Conservation (phyloP, 108 stramenopile genomes). For the Bacterosira constricta region DNA sequence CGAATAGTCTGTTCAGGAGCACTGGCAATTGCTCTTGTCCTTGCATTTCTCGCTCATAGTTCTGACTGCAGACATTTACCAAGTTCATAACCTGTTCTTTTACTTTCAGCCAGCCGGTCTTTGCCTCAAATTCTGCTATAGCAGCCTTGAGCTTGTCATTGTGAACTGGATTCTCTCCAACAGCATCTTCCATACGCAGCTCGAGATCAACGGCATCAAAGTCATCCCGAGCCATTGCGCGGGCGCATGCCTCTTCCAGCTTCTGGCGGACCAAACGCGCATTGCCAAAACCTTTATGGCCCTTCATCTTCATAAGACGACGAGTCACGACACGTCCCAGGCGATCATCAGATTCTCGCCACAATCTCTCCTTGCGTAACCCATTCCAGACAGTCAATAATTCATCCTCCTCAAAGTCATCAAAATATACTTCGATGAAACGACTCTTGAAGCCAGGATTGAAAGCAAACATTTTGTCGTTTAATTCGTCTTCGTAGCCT, state of each 20-base stretch:
- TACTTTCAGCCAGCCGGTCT: constrained; percentile 47
- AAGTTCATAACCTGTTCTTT: constrained; percentile 42
- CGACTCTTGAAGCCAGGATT: constrained; percentile 50
- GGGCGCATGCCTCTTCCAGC: constrained; percentile 32
- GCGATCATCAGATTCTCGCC: constrained; percentile 26
- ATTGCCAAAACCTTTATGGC: constrained; percentile 61
- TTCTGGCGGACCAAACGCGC: constrained; percentile 43
- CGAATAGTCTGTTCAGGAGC: constrained; percentile 66
- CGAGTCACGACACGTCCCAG: constrained; percentile 34
- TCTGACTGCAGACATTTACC: constrained; percentile 46
- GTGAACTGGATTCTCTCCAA: constrained; percentile 45
- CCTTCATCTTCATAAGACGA: constrained; percentile 33
- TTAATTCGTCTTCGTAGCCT: constrained; percentile 54
- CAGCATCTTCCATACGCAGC: constrained; percentile 32
- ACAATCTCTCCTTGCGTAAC: constrained; percentile 19
- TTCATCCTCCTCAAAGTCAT: constrained; percentile 57
- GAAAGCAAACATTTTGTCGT: constrained; percentile 46
- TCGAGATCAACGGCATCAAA: constrained; percentile 21
- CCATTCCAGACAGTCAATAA: constrained; percentile 38
- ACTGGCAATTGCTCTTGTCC: constrained; percentile 47
- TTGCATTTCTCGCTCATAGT: constrained; percentile 54
- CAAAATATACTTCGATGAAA: constrained; percentile 42
- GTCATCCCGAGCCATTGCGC: constrained; percentile 38
- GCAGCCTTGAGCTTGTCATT: constrained; percentile 27
- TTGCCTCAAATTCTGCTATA: constrained; percentile 28